A percentile compares a stretch with the other conserved stretches of the same genome.
Conservation (phyloP, 129 eudicot species). For the Rutidosis leptorrhynchoides region DNA sequence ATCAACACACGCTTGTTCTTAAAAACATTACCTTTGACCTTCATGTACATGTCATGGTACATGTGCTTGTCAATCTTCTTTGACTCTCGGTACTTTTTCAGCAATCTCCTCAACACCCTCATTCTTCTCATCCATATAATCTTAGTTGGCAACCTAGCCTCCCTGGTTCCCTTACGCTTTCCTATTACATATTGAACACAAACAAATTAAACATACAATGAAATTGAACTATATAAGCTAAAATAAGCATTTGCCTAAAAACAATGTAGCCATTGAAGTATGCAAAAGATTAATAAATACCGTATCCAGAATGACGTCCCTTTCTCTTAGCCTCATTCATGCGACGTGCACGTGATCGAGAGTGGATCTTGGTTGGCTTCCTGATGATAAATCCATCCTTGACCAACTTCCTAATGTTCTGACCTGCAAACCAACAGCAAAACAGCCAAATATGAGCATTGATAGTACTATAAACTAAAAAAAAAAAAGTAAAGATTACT, state of each 20-base stretch:
- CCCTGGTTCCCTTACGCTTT: conserved; percentile 43
- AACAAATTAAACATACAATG: not conserved
- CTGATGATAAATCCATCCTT: conserved; percentile 55
- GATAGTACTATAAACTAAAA: not conserved
- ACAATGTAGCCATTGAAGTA: not conserved
- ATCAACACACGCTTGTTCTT: conserved; percentile 42
- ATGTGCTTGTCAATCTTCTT: conserved; percentile 44
- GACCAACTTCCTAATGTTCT: conserved; percentile 38
- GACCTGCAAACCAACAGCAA: conserved; percentile 23
- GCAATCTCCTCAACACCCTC: conserved; percentile 39
- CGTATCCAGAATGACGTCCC: conserved; percentile 40
- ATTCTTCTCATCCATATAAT: conserved; percentile 45
- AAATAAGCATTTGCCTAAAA: not conserved
- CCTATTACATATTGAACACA: conserved; percentile 6
- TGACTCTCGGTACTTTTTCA: conserved; percentile 37
- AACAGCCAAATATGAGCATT: not conserved
- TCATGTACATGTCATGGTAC: conserved; percentile 44
- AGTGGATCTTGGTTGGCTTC: conserved; percentile 44
- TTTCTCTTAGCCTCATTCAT: conserved; percentile 39
- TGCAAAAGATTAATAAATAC: not conserved
- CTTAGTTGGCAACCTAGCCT: conserved; percentile 41
- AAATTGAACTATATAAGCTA: not conserved
- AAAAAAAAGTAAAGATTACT: too few relatives aligned
- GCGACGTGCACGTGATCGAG: conserved; percentile 38
- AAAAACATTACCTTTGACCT: conserved; percentile 55